Evolutionary conservation across 495 filamentous ascomycete genomes (phyloP).

Genomic region (Talaromyces trachyspermus): DNA sequence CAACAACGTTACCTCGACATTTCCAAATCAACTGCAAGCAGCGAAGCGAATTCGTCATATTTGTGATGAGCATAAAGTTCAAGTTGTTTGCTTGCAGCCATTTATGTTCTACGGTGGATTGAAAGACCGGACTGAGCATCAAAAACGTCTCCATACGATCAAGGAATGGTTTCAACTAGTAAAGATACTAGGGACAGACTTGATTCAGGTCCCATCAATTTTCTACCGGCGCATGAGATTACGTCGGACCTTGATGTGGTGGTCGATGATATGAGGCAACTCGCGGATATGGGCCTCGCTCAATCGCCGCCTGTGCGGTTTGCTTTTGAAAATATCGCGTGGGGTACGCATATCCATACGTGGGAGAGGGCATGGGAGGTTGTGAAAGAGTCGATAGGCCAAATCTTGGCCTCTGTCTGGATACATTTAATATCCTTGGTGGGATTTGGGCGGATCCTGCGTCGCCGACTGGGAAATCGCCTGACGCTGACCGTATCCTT

Average conservation of each 20-base stretch:
- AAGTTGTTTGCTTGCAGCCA: slow-evolving; percentile 67
- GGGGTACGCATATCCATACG: slow-evolving; percentile 63
- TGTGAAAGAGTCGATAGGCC: slow-evolving; percentile 56
- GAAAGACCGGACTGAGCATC: slow-evolving; percentile 53
- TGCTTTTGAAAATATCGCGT: slow-evolving; percentile 71
- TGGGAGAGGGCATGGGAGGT: slow-evolving; percentile 71
- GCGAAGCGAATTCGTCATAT: slow-evolving; percentile 47
- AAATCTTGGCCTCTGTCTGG: slow-evolving; percentile 74
- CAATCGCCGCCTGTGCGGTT: slow-evolving; percentile 54
- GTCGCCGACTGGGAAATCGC: slow-evolving; percentile 40
- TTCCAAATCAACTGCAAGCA: slow-evolving; percentile 42
- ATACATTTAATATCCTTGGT: slow-evolving; percentile 75
- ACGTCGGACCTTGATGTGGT: slow-evolving; percentile 52
- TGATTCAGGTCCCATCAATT: slow-evolving; percentile 68
- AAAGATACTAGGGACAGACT: slow-evolving; percentile 55
- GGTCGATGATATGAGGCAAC: slow-evolving; percentile 53
- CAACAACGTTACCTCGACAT: no score
- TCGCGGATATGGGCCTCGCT: slow-evolving; percentile 56
- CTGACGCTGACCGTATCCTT: slow-evolving; percentile 52
- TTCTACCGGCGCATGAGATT: slow-evolving; percentile 56
- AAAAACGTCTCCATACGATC: slow-evolving; percentile 50
- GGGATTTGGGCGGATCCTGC: slow-evolving; percentile 67
- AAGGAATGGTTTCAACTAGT: slow-evolving; percentile 62
- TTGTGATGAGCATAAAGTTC: slow-evolving; percentile 50
- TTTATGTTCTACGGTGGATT: slow-evolving; percentile 77